Percentiles rank a stretch among this genome's conserved stretches.
phyloP scores from a whole-genome alignment of 345 rosid genomes.

The Erodium maritimum region DNA sequence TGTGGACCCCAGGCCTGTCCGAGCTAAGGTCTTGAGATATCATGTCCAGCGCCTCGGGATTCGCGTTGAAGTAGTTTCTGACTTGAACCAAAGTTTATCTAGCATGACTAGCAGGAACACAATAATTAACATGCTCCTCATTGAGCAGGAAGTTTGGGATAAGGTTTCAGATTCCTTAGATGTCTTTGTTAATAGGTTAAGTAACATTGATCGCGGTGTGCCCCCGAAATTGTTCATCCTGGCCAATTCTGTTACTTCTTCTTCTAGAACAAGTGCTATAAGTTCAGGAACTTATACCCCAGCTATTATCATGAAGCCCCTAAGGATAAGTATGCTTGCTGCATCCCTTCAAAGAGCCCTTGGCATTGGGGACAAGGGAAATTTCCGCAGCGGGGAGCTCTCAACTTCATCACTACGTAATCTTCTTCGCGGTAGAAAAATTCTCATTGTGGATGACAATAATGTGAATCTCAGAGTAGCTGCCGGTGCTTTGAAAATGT shows the following conservation, averaged over 20 bases:
- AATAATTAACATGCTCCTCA: constrained; percentile 41
- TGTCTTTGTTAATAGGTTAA: constrained; percentile 27
- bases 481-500: constrained; percentile 76
- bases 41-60: constrained; percentile 75
- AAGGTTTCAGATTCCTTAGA: constrained; percentile 28
- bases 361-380: constrained; percentile 51
- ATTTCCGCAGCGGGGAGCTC: constrained; percentile 48
- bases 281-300: constrained; percentile 23
- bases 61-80: constrained; percentile 45
- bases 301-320: constrained; percentile 59
- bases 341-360: constrained; percentile 64
- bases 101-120: constrained; percentile 19
- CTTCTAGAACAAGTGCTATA: constrained; percentile 14
- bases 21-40: constrained; percentile 69
- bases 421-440: constrained; percentile 72
- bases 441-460: constrained; percentile 81
- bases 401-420: constrained; percentile 36
- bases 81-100: constrained; percentile 34
- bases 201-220: constrained; percentile 17
- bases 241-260: constrained; percentile 39
- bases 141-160: constrained; percentile 85
- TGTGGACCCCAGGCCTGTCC: constrained; percentile 61
- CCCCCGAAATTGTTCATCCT: constrained; percentile 50
- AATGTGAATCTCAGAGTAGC: constrained; percentile 82
- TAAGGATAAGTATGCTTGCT: constrained; percentile 78